Evolutionary conservation across 1,284 basidiomycete genomes (phyloP), one percentile per base, ranked within the genome.

Genomic region (Lignosus rhinocerotis): DNA sequence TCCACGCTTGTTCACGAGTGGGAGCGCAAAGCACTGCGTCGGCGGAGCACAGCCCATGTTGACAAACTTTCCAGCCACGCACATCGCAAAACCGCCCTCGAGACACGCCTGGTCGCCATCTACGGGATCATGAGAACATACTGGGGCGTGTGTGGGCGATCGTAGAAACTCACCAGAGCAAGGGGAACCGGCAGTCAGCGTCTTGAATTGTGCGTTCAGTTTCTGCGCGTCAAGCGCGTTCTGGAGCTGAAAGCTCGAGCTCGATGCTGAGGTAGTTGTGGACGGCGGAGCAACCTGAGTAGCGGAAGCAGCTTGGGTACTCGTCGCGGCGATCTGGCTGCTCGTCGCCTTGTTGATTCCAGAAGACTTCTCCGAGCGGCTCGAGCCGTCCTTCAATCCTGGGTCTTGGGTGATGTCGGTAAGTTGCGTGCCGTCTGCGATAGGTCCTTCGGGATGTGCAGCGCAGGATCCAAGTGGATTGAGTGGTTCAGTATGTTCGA

Each of bases 1-100:
- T 43, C 85, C 85, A 6, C 74, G 63, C 54, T 68, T 73, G 72
- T 86, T 84, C 39, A 85, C 83, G 50, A 87, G 77, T 21, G 85
- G 85, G 47, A 87, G 79, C 7, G 83, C 83, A 43, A 77, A 75
- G 69, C 85, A 87, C 21, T 69, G 72, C 16, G 73, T 67, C 1
- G 71, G 70, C 33, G 70, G 68, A 7, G 71, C 72, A 63, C 85
- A 87, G 0, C 66, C 62, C 7, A 76, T 76, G 42, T 74, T 55
- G 1, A 71, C 73, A 60, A 83, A 85, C 62, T 75, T 72, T 39
- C 74, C 75, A 39, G 69, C 68, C 11, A 80, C 75, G 66, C 84
- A 87, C 64, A 76, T 72, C 42, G 73, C 74, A 57, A 78, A 75
- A 32, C 65, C 64, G 36, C 64, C 64, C 32, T 58, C 53, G 19